Evolutionary conservation across 768 basidiomycete species (phyloP).

Genomic region (Suillus brevipes): DNA sequence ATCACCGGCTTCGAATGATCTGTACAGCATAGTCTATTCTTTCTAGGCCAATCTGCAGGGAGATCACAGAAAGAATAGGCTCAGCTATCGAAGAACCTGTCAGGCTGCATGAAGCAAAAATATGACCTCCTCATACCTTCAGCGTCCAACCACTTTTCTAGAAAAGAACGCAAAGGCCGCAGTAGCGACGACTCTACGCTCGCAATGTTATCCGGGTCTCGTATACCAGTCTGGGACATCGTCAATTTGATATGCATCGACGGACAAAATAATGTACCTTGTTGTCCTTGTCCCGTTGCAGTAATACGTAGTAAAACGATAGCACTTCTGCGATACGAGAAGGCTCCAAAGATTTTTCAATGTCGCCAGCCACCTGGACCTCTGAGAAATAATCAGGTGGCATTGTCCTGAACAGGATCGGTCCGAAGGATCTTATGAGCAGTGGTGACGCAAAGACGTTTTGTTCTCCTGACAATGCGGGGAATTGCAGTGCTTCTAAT

Average conservation of each 20-base stretch:
- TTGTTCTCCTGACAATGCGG: slow-evolving; percentile 16
- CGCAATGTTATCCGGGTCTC: slow-evolving; percentile 42
- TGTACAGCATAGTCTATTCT: slow-evolving; percentile 45
- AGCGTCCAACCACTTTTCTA: slow-evolving; percentile 36
- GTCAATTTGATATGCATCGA: slow-evolving; percentile 1
- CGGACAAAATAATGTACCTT: slow-evolving; percentile 36
- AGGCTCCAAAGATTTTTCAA: slow-evolving; percentile 59
- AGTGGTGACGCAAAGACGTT: slow-evolving; percentile 55
- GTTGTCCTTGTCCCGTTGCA: slow-evolving; percentile 59
- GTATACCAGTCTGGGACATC: slow-evolving; percentile 49
- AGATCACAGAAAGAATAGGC: slow-evolving; percentile 37
- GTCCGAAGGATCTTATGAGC: slow-evolving; percentile 59
- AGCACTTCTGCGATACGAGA: slow-evolving; percentile 63
- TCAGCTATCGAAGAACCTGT: neutral
- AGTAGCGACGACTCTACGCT: slow-evolving; percentile 48
- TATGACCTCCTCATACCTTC: slow-evolving; percentile 25
- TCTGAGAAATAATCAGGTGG: slow-evolving; percentile 52
- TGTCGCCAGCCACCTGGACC: slow-evolving; percentile 39
- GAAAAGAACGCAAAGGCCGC: slow-evolving; percentile 40
- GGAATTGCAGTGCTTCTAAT: slow-evolving; percentile 47
- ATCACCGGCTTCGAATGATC: slow-evolving; percentile 12
- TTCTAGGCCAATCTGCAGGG: slow-evolving; percentile 50
- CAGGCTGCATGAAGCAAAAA: neutral
- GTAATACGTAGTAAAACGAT: slow-evolving; percentile 65
- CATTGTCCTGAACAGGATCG: slow-evolving; percentile 56